Evolutionary conservation across 2,329 filamentous ascomycete species (phyloP).

Genomic region (Botrytis fragariae): DNA sequence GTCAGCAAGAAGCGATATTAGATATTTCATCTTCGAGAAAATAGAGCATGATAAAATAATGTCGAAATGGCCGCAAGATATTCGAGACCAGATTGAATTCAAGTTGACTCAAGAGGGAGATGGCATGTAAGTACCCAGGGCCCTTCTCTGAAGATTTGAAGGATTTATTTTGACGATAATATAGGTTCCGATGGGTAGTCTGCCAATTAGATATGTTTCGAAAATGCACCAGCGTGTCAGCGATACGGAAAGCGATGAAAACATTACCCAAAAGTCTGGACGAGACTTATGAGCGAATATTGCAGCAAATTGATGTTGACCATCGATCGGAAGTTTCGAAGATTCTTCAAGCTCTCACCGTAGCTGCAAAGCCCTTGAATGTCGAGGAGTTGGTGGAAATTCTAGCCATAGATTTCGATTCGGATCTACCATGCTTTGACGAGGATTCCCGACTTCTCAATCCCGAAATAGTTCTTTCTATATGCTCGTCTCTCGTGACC

Average conservation of each 20-base stretch:
- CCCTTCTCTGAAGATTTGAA: neutral
- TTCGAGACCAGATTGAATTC: conserved; percentile 34
- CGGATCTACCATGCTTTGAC: conserved; percentile 35
- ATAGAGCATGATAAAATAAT: conserved; percentile 32
- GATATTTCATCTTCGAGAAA: conserved; percentile 31
- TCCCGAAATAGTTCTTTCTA: conserved; percentile 32
- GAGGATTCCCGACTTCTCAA: conserved; percentile 39
- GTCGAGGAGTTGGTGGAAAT: conserved; percentile 36
- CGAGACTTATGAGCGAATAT: conserved; percentile 41
- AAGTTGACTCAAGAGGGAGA: conserved; percentile 33
- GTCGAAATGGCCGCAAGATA: conserved; percentile 31
- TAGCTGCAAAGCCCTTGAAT: conserved; percentile 26
- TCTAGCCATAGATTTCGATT: conserved; percentile 34
- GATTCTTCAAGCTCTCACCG: conserved; percentile 34
- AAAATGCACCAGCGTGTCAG: conserved; percentile 28
- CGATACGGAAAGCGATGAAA: conserved; percentile 35
- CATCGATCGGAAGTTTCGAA: conserved; percentile 25
- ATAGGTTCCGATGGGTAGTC: conserved; percentile 41
- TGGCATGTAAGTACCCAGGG: conserved; percentile 37
- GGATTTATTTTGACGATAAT: neutral
- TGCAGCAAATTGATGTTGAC: conserved; percentile 31
- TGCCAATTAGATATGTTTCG: conserved; percentile 38
- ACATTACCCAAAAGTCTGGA: conserved; percentile 38
- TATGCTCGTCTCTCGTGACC: conserved; percentile 28
- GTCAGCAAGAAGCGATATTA: conserved; percentile 34